These are phyloP conservation scores for Mortierella antarctica DNA, from an alignment of 192 early-diverging fungal genomes.

Conservation along the genomic window DNA sequence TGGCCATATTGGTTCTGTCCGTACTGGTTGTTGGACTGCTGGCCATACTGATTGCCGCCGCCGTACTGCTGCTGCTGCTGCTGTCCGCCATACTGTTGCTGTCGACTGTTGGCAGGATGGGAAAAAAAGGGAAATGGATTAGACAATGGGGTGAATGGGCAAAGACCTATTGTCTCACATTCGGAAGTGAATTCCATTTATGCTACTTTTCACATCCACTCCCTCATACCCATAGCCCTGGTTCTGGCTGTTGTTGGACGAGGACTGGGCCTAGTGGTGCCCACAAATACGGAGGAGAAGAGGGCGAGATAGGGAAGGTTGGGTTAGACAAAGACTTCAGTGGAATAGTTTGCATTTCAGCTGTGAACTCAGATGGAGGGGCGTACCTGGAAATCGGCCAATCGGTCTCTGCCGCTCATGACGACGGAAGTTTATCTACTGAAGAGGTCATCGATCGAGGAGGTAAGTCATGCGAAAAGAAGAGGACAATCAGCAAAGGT, in stretches of 20 bases:
- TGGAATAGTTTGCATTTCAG: neutral
- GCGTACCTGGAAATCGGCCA: slow-evolving; percentile 53
- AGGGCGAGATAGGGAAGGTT: neutral
- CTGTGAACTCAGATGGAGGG: neutral
- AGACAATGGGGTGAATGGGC: neutral
- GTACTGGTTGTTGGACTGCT: slow-evolving; percentile 19
- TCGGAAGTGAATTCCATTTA: neutral
- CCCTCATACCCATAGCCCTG: slow-evolving; percentile 45
- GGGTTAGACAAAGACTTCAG: neutral
- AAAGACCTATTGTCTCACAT: neutral
- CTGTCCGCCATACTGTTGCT: slow-evolving; percentile 21
- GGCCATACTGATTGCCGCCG: slow-evolving; percentile 4
- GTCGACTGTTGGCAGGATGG: slow-evolving; percentile 6
- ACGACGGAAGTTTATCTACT: neutral
- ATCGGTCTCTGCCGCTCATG: slow-evolving; percentile 55
- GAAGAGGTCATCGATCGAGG: neutral
- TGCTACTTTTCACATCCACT: neutral
- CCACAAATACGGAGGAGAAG: neutral
- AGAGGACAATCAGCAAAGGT: neutral
- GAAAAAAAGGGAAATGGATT: neutral
- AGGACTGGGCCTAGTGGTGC: slow-evolving; percentile 34
- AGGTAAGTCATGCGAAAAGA: neutral
- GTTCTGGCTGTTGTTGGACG: slow-evolving; percentile 15
- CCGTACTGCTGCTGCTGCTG: slow-evolving; percentile 5
- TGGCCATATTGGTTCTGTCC: slow-evolving; percentile 28